Base-by-base conservation (phyloP, 805 yeast genomes). In the Zygotorulaspora sp. region DNA sequence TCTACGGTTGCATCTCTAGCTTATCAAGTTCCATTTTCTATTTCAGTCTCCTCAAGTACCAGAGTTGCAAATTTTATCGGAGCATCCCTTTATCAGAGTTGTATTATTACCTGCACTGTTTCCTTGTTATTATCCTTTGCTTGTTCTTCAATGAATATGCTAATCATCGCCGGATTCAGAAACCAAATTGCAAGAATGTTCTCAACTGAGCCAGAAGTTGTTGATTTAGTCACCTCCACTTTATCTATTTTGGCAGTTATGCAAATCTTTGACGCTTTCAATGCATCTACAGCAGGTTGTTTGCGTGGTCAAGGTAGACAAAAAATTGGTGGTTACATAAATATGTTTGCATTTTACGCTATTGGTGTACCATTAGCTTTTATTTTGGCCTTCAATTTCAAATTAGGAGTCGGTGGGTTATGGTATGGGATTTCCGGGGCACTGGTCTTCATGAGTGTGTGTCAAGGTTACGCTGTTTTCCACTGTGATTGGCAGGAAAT, bases 1-100 rank as follows among this genome's bases (percentile, higher is more conserved):
- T 67, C 83, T 16, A 81, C 88, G 1, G 72, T 82, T 34, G 79
- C 83, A 39, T 77, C 80, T 0, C 57, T 83, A 36, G 66, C 80
- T 14, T 83, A 80, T 56, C 92, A 83, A 57, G 65, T 83, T 4
- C 89, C 89, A 15, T 80, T 83, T 55, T 86, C 88, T 11, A 71
- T 82, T 25, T 77, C 85, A 6, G 80, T 83, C 38, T 84, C 89
- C 3, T 75, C 83, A 0, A 77, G 87, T 9, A 82, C 90, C 1
- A 71, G 90, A 59, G 74, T 83, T 14, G 90, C 90, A 4, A 80
- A 84, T 69, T 80, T 69, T 45, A 71, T 83, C 39, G 92, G 92
- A 17, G 83, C 86, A 1, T 79, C 67, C 1, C 53, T 70, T 3
- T 62, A 62, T 24, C 51, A 61, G 23, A 63, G 76, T 8, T 75